Evolutionary conservation across 176 grass and related monocot genomes (phyloP), one percentile per base, ranked within the genome.

Genomic region (Leersia perrieri): DNA sequence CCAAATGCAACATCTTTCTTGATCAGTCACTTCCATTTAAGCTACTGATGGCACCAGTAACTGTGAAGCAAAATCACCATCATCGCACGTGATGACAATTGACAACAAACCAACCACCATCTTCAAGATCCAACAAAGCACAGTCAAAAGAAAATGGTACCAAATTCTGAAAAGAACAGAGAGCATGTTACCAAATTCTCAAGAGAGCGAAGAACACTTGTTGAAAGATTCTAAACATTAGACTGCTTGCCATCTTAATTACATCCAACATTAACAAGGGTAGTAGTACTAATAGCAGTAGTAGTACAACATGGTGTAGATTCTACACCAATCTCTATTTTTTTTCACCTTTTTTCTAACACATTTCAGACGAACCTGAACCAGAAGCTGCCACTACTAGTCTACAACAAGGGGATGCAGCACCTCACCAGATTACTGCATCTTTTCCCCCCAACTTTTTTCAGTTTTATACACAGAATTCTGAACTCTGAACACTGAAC

Each of bases 381-480:
- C 58, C 58, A 71, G 11, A 9, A 45, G 31, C 16, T 70, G 64
- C 53, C 63, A 84, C 62, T 31, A 44, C 68, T n/a, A n/a, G n/a
- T n/a, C n/a, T n/a, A n/a, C n/a, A n/a, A n/a, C n/a, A n/a, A 69
- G 49, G 57, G 71, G 57, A 33, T 45, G 18, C 62, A 33, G n/a
- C n/a, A n/a, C n/a, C n/a, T n/a, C n/a, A n/a, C 66, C 39, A n/a
- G 62, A 45, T 22, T 3, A n/a, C 67, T 88, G 66, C 74, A 38
- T 60, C 63, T 44, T 73, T 74, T 66, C 7, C 29, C 74, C 63
- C 12, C 12, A 6, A 1, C 18, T 33, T 57, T 66, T 76, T 89
- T 92, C 25, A 93, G 88, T 61, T 33, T 80, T 88, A 87, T 87
- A 87, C 84, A 93, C 69, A 87, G 79, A 51, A 68, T 26, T 32